Percentiles rank a stretch among this genome's conserved stretches.
Conservation (phyloP, 176 grass and related monocot genomes). For the Ensete glaucum region DNA sequence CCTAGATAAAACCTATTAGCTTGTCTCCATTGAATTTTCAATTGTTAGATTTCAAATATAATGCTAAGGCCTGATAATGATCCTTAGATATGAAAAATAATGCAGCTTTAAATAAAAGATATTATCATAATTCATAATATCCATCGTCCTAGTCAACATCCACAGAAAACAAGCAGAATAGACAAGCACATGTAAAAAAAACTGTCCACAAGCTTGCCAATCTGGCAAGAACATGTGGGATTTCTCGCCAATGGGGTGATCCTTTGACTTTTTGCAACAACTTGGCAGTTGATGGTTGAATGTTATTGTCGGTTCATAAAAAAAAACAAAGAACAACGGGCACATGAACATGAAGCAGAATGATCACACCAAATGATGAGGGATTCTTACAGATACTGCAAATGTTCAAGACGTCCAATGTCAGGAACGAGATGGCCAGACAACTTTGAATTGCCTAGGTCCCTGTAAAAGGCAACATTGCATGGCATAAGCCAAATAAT, state of each 20-base stretch:
- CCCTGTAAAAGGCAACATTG: slow-evolving; percentile 26
- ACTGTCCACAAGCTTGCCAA: too few relatives aligned
- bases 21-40: too few relatives aligned
- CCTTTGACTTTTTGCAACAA: too few relatives aligned
- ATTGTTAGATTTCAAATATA: too few relatives aligned
- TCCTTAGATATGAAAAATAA: background rate
- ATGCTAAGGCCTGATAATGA: too few relatives aligned
- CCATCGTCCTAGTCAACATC: background rate
- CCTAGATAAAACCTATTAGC: background rate
- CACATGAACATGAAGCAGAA: background rate
- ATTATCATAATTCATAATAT: background rate
- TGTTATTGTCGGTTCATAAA: too few relatives aligned
- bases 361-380: background rate
- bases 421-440: slow-evolving; percentile 54
- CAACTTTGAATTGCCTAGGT: slow-evolving; percentile 78
- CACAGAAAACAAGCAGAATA: background rate
- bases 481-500: background rate
- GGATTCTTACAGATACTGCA: slow-evolving; percentile 70
- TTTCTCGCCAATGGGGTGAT: too few relatives aligned
- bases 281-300: too few relatives aligned
- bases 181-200: background rate
- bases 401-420: slow-evolving; percentile 52
- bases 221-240: too few relatives aligned
- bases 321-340: too few relatives aligned
- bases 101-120: background rate